Evolutionary conservation across 2,329 filamentous ascomycete genomes (phyloP), one percentile per base, ranked within the genome.

Genomic region (Alternaria novae-zelandiae): DNA sequence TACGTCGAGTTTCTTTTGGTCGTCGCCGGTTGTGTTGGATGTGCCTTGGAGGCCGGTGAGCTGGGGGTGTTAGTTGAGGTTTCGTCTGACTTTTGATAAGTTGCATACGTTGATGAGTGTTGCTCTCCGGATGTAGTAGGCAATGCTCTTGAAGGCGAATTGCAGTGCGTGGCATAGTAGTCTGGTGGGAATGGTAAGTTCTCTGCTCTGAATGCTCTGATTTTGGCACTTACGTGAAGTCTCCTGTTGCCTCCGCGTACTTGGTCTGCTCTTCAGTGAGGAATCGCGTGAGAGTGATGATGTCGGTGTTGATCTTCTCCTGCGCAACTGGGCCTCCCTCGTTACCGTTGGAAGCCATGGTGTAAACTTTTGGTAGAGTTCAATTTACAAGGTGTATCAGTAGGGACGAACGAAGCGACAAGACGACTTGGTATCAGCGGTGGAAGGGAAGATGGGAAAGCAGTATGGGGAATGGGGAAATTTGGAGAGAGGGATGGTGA

Each of bases 141-240:
- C 93, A 82, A 99, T 99, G 71, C 93, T 97, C 86, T 99, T 99
- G 91, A 99, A 99, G 70, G 96, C 95, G 86, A 98, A 99, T 83
- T 98, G 96, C 63, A 99, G 91, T 64, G 96, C 94, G 81, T 99
- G 96, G 87, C 94, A 97, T 64, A 99, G 89, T 57, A 99, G 88
- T 75, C 94, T 97, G 75, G 44, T 55, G n/a, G 58, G 36, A 15
- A 17, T 36, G 6, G 15, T 61, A 10, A 65, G 51, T 25, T 45
- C 5, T 43, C 32, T 15, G 6, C 11, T 20, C 15, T 5, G 9
- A 20, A 17, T 13, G 20, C 4, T 7, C 2, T 9, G 5, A 23
- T 4, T 41, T 8, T 36, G 15, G 23, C 11, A 83, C 91, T 66
- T 87, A 97, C 93, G 96, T 99, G 84, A 99, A 99, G 84, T 99